Evolutionary conservation across 768 basidiomycete genomes (phyloP).

Genomic region (Psilocybe subaeruginosa): DNA sequence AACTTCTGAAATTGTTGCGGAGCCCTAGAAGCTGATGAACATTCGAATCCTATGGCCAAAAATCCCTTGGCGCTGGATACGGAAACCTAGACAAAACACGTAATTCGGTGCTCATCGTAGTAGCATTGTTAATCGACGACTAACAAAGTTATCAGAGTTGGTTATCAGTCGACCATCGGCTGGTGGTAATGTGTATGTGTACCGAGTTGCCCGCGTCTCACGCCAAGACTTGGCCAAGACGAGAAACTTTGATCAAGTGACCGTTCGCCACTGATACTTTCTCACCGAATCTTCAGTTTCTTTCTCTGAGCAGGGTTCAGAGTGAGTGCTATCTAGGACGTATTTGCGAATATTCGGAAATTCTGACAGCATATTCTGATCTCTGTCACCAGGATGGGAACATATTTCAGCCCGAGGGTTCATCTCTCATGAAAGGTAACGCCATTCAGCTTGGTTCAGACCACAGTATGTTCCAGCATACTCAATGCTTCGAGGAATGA

Average conservation of each 20-base stretch:
- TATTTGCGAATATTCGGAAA: not conserved
- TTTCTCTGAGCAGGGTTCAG: not conserved
- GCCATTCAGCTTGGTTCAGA: not conserved
- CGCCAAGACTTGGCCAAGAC: not conserved
- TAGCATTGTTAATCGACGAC: too few relatives aligned
- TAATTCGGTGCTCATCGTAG: too few relatives aligned
- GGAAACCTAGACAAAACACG: too few relatives aligned
- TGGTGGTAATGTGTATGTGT: too few relatives aligned
- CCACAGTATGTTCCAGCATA: too few relatives aligned
- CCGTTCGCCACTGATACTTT: not conserved
- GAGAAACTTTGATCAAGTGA: not conserved
- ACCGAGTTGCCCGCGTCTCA: conserved; percentile 1
- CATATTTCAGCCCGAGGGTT: not conserved
- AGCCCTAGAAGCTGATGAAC: too few relatives aligned
- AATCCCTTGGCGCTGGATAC: too few relatives aligned
- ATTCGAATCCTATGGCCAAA: too few relatives aligned
- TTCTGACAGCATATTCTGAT: not conserved
- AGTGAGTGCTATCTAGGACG: not conserved
- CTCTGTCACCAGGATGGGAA: not conserved
- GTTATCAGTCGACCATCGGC: too few relatives aligned
- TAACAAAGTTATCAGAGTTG: too few relatives aligned
- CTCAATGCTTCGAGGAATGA: too few relatives aligned
- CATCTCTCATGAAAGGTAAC: not conserved
- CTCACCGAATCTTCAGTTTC: not conserved
- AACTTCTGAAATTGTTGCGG: too few relatives aligned